These are phyloP conservation scores for Austroboletus niveus DNA, from an alignment of 1,284 basidiomycete species.

Conservation along the genomic window DNA sequence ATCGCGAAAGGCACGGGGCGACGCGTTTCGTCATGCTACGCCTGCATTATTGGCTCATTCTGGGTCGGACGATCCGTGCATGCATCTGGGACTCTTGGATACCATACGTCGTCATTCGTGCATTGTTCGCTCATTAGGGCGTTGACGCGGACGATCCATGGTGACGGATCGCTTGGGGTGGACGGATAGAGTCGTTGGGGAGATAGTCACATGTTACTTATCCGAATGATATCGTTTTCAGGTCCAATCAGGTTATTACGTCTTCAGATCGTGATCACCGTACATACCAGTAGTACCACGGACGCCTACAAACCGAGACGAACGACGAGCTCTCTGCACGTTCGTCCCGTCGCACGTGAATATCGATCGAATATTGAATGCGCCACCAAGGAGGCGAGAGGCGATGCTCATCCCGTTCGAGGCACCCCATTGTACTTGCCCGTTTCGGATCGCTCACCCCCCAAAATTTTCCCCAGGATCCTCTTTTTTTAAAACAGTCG, in stretches of 20 bases:
- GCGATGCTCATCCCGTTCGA: background rate
- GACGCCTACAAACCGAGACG: too few relatives aligned
- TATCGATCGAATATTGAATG: too few relatives aligned
- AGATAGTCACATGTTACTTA: too few relatives aligned
- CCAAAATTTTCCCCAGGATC: background rate
- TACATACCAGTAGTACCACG: too few relatives aligned
- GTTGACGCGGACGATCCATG: background rate
- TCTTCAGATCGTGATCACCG: too few relatives aligned
- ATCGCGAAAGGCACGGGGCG: too few relatives aligned
- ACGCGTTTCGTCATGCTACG: too few relatives aligned
- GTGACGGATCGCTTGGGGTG: background rate
- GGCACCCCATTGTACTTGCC: background rate
- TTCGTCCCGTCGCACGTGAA: background rate
- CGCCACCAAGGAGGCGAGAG: background rate
- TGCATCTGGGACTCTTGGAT: background rate
- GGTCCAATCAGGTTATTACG: too few relatives aligned
- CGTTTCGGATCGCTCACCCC: background rate
- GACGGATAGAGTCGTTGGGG: too few relatives aligned
- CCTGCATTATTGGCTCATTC: slow-evolving; percentile 27
- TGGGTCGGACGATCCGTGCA: slow-evolving; percentile 3
- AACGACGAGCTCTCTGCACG: too few relatives aligned
- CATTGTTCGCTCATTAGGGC: background rate
- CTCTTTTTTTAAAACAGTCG: background rate
- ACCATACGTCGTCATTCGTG: background rate
- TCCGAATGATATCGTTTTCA: too few relatives aligned